Evolutionary conservation across 2,329 filamentous ascomycete genomes (phyloP), one percentile per base, ranked within the genome.

Genomic region (Rutstroemia sp.): DNA sequence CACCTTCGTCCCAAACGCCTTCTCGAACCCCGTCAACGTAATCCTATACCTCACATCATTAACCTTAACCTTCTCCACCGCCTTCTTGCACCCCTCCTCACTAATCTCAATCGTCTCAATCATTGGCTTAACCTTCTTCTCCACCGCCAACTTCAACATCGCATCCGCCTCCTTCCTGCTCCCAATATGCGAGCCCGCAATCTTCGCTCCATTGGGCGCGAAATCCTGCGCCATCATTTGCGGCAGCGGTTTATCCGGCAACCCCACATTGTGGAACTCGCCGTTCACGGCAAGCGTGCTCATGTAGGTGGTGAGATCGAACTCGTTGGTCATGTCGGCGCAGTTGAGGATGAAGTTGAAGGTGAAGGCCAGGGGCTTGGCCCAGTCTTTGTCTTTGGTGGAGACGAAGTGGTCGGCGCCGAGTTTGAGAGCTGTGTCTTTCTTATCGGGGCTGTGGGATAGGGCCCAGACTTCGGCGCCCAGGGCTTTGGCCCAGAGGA

Each of bases 31-130:
- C 12, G 81, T 82, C 65, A 92, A 70, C 0, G 86, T 88, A 65
- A 89, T 85, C 42, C 88, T 77, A 69, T 89, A 92, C 36, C 78
- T 78, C 14, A 91, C 84, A 68, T 88, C 81, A 63, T 87, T 87
- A 61, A 81, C 82, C 67, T 86, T 82, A 51, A 92, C 81, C 61
- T 83, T 77, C 69, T 84, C 78, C 17, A 89, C 80, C 0, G 83
- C 87, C 73, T 89, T 78, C 69, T 83, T 83, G 65, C 85, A 86
- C 0, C 83, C 85, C 19, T 38, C 54, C 21, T 52, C 54, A 36
- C 54, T 52, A 12, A 56, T 56, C 17, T 56, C 54, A 42, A 56
- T 40, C 12, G 54, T 56, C 65, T 82, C 69, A 36, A 85, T 73
- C 78, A 79, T 82, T 1, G 81, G 76, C 70, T 78, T 76, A 34